Conservation (phyloP, 345 rosid species). For the Syzygium oleosum region DNA sequence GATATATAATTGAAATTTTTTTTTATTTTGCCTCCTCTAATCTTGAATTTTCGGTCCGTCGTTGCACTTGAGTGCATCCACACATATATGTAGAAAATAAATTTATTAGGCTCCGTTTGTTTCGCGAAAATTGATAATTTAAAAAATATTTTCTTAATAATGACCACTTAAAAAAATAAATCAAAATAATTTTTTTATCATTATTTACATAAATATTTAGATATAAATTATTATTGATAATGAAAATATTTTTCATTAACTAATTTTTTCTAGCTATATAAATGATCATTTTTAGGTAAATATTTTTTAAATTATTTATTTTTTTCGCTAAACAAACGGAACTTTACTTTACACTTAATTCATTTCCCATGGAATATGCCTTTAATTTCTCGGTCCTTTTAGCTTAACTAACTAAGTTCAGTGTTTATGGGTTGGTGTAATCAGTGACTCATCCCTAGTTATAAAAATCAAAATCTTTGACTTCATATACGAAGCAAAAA, state of each 20-base stretch:
- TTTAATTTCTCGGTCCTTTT: too few species aligned
- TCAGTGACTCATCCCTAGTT: too few species aligned
- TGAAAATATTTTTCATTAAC: too few species aligned
- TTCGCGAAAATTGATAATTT: neutral
- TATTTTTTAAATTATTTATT: too few species aligned
- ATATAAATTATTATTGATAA: neutral
- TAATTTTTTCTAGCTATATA: too few species aligned
- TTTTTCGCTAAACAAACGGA: too few species aligned
- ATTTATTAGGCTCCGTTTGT: neutral
- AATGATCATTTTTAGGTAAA: too few species aligned
- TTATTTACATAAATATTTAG: neutral
- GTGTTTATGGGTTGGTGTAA: too few species aligned
- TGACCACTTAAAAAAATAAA: neutral
- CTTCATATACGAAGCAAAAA: too few species aligned
- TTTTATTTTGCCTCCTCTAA: neutral
- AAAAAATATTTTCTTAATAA: neutral
- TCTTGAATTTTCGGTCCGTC: neutral
- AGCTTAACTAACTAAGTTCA: too few species aligned
- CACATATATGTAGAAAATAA: neutral
- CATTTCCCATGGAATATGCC: too few species aligned
- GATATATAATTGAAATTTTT: neutral
- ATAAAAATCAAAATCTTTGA: neutral
- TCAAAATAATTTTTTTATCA: neutral
- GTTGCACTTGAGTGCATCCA: neutral
- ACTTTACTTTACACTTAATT: too few species aligned